Evolutionary conservation across 345 rosid species (phyloP).

Genomic region (Populus tremula): DNA sequence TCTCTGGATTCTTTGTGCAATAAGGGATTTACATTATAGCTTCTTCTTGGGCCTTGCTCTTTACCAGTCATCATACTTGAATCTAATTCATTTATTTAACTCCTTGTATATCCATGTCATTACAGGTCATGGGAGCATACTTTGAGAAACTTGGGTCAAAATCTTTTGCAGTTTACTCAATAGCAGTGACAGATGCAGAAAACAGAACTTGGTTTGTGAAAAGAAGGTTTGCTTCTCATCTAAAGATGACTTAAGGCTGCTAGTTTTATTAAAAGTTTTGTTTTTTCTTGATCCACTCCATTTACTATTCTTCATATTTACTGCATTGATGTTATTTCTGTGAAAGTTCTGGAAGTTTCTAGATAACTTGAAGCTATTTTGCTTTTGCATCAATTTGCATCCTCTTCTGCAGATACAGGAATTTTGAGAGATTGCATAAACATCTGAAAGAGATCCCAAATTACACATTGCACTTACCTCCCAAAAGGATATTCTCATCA

Average conservation of each 20-base stretch:
- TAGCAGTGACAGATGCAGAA: constrained; percentile 86
- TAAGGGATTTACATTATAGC: constrained; percentile 12
- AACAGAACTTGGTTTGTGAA: constrained; percentile 85
- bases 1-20: constrained; percentile 10
- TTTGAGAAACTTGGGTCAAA: constrained; percentile 91
- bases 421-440: constrained; percentile 89
- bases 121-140: constrained; percentile 91
- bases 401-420: constrained; percentile 70
- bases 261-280: not conserved
- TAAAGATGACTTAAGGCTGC: constrained; percentile 1
- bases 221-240: constrained; percentile 71
- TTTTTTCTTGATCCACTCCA: constrained; percentile 1
- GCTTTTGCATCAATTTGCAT: constrained; percentile 7
- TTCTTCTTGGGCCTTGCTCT: constrained; percentile 22
- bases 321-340: not conserved
- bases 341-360: constrained; percentile 13
- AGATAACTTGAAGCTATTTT: constrained; percentile 11
- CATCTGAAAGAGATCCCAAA: constrained; percentile 96
- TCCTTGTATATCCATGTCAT: constrained; percentile 19
- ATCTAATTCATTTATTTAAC: constrained; percentile 8
- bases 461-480: constrained; percentile 92
- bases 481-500: constrained; percentile 97
- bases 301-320: not conserved
- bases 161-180: constrained; percentile 97
- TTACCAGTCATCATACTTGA: not conserved